Evolutionary conservation across 2,329 filamentous ascomycete species (phyloP).

Genomic region (Pseudocercospora fuligena): DNA sequence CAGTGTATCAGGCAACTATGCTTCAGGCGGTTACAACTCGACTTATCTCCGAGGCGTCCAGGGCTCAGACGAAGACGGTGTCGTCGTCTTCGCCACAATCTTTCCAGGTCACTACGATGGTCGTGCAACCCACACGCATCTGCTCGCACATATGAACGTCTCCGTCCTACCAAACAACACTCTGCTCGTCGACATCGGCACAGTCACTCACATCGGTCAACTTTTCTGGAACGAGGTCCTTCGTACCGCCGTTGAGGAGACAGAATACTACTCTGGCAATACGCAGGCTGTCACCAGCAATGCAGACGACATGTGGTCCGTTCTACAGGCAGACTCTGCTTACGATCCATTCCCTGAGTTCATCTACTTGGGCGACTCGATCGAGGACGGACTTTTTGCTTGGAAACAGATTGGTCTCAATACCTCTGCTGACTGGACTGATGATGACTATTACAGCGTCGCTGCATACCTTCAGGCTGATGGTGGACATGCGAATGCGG

Average conservation of each 20-base stretch:
- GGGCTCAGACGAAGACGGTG: constrained; percentile 46
- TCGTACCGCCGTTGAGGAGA: constrained; percentile 57
- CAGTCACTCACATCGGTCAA: constrained; percentile 65
- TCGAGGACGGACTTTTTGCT: constrained; percentile 57
- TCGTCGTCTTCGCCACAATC: constrained; percentile 49
- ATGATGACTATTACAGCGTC: constrained; percentile 25
- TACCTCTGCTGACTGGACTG: constrained; percentile 36
- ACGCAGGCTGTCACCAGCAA: constrained; percentile 54
- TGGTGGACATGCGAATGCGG: constrained; percentile 31
- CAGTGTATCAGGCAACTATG: constrained; percentile 36
- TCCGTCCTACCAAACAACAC: constrained; percentile 55
- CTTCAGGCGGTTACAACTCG: constrained; percentile 40
- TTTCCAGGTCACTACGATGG: constrained; percentile 54
- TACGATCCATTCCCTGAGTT: constrained; percentile 65
- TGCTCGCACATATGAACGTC: constrained; percentile 45
- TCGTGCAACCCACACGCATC: constrained; percentile 50
- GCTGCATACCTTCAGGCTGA: constrained; percentile 29
- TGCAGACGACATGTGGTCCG: constrained; percentile 50
- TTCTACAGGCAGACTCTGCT: constrained; percentile 53
- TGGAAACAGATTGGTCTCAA: constrained; percentile 61
- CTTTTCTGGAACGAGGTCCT: constrained; percentile 68
- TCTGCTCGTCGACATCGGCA: constrained; percentile 50
- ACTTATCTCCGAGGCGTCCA: constrained; percentile 50
- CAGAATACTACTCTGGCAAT: constrained; percentile 51
- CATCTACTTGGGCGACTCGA: constrained; percentile 59